Percentiles rank a stretch among this genome's conserved stretches.
phyloP scores from a whole-genome alignment of 345 rosid genomes.

The Bruguiera parviflora region DNA sequence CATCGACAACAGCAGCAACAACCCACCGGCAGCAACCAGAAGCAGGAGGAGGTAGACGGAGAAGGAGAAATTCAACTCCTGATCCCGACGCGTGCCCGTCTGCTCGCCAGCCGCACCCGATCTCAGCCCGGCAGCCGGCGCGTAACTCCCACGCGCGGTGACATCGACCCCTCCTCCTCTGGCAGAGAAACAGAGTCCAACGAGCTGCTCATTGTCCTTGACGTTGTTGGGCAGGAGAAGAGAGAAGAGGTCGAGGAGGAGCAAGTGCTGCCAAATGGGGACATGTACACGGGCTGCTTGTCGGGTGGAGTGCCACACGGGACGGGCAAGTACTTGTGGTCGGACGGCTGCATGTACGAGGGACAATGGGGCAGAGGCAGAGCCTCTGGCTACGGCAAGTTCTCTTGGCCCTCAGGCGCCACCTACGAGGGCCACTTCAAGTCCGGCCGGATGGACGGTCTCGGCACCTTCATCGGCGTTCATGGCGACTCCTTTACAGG shows the following conservation, averaged over 20 bases:
- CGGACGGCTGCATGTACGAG: conserved; percentile 69
- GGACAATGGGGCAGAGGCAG: conserved; percentile 64
- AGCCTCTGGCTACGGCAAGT: conserved; percentile 57
- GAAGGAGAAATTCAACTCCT: not conserved
- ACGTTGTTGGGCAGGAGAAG: too few species aligned
- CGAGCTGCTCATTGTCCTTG: not conserved
- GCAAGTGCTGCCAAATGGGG: conserved; percentile 54
- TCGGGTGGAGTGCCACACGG: conserved; percentile 53
- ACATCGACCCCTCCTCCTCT: not conserved
- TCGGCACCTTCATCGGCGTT: conserved; percentile 57
- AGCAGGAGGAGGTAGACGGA: not conserved
- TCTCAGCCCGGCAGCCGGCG: conserved; percentile 16
- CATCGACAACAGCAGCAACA: not conserved
- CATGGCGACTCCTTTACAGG: conserved; percentile 63
- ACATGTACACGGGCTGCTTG: conserved; percentile 58
- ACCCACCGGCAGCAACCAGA: not conserved
- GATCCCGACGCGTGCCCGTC: not conserved
- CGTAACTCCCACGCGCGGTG: conserved; percentile 21
- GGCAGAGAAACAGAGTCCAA: too few species aligned
- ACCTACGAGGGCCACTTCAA: conserved; percentile 66
- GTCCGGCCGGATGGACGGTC: conserved; percentile 61
- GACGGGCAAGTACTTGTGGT: conserved; percentile 65
- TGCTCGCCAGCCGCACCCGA: not conserved
- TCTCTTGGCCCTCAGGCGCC: conserved; percentile 77
- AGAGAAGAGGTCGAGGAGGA: conserved; percentile 27